A percentile compares a stretch with the other conserved stretches of the same genome.
Evolutionary conservation across 306 rosid genomes (phyloP).

Genomic region (Cicer yamashitae): DNA sequence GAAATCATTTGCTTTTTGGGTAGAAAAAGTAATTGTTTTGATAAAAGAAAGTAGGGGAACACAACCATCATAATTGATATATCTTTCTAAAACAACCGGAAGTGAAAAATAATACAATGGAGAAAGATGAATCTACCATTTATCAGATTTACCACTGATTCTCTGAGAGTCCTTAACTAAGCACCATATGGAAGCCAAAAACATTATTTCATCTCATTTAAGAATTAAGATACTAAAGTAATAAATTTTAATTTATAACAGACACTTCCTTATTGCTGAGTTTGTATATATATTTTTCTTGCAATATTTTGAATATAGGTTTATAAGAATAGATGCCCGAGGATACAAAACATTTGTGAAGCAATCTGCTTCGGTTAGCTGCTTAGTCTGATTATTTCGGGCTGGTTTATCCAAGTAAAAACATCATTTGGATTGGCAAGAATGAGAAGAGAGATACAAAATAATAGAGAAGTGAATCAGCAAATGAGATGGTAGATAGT

Average conservation of each 20-base stretch:
- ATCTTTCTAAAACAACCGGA: background rate
- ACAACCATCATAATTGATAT: background rate
- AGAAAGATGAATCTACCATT: background rate
- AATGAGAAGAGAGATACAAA: background rate
- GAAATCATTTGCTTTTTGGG: background rate
- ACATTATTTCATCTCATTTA: background rate
- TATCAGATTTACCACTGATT: background rate
- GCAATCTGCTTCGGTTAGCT: background rate
- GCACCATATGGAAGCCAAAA: background rate
- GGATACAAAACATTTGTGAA: background rate
- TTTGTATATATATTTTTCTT: conserved; percentile 1
- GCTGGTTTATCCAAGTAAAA: background rate
- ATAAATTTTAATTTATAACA: conserved; percentile 4
- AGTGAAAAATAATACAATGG: background rate
- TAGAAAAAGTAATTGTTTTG: background rate
- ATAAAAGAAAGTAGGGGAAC: background rate
- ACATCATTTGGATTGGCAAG: background rate
- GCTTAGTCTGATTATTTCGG: background rate
- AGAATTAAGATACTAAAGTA: background rate
- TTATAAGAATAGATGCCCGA: conserved; percentile 12
- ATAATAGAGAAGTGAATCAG: background rate
- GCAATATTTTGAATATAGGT: conserved; percentile 12
- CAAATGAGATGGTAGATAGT: conserved; percentile 18
- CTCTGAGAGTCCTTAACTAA: background rate
- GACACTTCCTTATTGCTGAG: background rate